Conservation (phyloP, 805 yeast genomes). For the Groenewaldozyma tartarivorans region DNA sequence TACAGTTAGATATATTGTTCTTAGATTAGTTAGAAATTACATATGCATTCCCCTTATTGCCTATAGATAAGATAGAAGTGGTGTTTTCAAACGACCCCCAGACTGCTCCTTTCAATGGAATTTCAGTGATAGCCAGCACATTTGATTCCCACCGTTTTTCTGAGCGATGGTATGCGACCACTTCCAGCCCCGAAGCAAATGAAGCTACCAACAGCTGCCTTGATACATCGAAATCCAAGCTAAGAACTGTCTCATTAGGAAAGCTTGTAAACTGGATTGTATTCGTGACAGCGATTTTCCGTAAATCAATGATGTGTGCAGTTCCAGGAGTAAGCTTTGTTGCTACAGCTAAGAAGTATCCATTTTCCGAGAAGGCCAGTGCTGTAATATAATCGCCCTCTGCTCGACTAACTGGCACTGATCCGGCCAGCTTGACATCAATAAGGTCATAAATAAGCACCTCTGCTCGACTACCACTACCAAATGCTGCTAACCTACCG, state of each 20-base stretch:
- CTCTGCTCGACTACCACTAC: constrained; percentile 24
- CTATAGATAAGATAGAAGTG: constrained; percentile 8
- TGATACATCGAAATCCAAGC: constrained; percentile 21
- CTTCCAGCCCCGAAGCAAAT: constrained; percentile 16
- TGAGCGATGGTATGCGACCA: constrained; percentile 33
- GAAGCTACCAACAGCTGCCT: constrained; percentile 21
- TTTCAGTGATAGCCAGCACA: neutral
- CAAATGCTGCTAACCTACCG: constrained; percentile 38
- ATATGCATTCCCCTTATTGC: constrained; percentile 13
- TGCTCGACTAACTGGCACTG: constrained; percentile 22
- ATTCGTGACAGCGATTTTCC: constrained; percentile 27
- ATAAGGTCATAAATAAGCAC: constrained; percentile 34
- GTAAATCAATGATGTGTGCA: constrained; percentile 33
- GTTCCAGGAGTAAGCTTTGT: neutral
- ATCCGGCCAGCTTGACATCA: constrained; percentile 23
- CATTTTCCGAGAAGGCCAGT: constrained; percentile 51
- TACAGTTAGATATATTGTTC: neutral
- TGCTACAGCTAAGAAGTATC: constrained; percentile 44
- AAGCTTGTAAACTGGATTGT: constrained; percentile 6
- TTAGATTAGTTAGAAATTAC: neutral
- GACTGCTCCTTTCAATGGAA: constrained; percentile 7
- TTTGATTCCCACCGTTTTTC: constrained; percentile 30
- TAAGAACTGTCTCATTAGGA: constrained; percentile 1
- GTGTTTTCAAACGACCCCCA: constrained; percentile 18
- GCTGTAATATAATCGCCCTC: constrained; percentile 24